phyloP scores from a whole-genome alignment of 768 basidiomycete genomes.

The Gloeophyllum trabeum region DNA sequence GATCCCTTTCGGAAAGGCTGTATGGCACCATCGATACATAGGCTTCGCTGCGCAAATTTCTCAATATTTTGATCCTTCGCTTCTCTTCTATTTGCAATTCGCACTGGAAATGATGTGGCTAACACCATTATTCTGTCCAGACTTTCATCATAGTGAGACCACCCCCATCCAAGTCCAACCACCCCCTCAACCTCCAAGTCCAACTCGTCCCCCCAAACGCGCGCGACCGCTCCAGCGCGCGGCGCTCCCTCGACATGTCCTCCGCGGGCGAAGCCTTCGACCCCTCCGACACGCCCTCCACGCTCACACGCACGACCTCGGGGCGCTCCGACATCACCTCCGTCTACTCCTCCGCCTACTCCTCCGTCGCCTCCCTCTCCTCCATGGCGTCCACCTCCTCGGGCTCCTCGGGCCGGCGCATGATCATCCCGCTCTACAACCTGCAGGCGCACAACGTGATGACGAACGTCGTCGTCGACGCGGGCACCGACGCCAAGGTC shows the following conservation, averaged over 20 bases:
- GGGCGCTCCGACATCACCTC: slow-evolving; percentile 38
- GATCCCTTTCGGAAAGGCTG: too few relatives aligned
- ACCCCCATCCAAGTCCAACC: slow-evolving; percentile 74
- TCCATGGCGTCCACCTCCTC: slow-evolving; percentile 31
- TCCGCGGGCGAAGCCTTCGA: slow-evolving; percentile 18
- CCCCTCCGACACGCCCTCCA: slow-evolving; percentile 9
- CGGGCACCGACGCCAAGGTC: slow-evolving; percentile 79
- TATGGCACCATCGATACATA: too few relatives aligned
- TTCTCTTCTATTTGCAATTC: too few relatives aligned
- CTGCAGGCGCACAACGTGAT: slow-evolving; percentile 82
- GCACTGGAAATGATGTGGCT: too few relatives aligned
- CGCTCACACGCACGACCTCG: slow-evolving; percentile 31
- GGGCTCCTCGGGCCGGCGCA: slow-evolving; percentile 41
- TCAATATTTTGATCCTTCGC: too few relatives aligned
- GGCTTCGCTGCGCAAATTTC: too few relatives aligned
- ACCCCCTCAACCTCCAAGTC: slow-evolving; percentile 84
- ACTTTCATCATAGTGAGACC: slow-evolving; percentile 89
- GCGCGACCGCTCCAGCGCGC: slow-evolving; percentile 26
- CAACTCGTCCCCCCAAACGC: slow-evolving; percentile 73
- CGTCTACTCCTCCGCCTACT: slow-evolving; percentile 33
- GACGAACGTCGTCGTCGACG: slow-evolving; percentile 79
- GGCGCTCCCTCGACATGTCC: slow-evolving; percentile 33
- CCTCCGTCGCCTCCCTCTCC: slow-evolving; percentile 30
- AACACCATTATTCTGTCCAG: too few relatives aligned
- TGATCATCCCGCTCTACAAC: slow-evolving; percentile 81